phyloP scores from a whole-genome alignment of 176 grass and related monocot species.

The Thalia dealbata region DNA sequence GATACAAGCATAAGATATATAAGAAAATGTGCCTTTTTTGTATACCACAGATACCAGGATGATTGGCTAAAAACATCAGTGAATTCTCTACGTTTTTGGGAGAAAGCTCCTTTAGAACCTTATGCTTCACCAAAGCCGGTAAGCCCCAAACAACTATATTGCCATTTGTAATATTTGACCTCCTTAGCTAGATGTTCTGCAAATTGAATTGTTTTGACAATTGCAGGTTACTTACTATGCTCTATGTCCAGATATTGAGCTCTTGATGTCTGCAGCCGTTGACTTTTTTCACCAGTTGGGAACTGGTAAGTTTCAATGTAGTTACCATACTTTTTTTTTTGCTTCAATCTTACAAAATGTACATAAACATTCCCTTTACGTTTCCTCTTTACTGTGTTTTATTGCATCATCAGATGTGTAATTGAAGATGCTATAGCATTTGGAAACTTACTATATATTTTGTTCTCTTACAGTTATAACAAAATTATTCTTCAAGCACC shows the following conservation, averaged over 20 bases:
- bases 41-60: constrained; percentile 81
- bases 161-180: constrained; percentile 2
- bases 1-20: constrained; percentile 17
- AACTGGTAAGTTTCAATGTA: constrained; percentile 48
- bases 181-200: background rate
- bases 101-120: constrained; percentile 95
- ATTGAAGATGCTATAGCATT: background rate
- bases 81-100: constrained; percentile 73
- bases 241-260: constrained; percentile 83
- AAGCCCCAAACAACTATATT: constrained; percentile 9
- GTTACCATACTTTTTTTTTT: constrained; percentile 7
- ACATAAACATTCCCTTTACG: background rate
- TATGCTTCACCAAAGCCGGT: constrained; percentile 88
- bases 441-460: background rate
- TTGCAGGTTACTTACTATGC: constrained; percentile 86
- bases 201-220: background rate
- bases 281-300: constrained; percentile 90
- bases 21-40: background rate
- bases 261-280: constrained; percentile 58
- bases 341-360: constrained; percentile 6
- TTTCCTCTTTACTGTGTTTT: background rate
- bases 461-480: background rate
- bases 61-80: constrained; percentile 86
- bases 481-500: background rate
- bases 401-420: background rate